Evolutionary conservation across 345 rosid genomes (phyloP), one percentile per base, ranked within the genome.

Genomic region (Jatropha curcas): DNA sequence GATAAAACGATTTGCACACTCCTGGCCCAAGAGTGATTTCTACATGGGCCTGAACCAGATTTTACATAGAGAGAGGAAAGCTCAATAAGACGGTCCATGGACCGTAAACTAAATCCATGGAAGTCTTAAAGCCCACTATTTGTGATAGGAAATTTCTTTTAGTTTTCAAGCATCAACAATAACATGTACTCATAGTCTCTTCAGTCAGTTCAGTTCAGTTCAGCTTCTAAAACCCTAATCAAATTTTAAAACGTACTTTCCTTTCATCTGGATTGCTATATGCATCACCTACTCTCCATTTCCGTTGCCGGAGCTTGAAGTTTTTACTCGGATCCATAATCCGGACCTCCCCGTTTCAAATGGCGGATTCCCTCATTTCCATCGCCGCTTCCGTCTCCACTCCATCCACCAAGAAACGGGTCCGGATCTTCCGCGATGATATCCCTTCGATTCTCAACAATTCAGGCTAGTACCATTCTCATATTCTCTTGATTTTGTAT

Each of bases 381-480:
- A 74, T 94, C 45, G 74, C 90, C 41, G 84, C 69, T 16, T 80
- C 86, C 0, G 90, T 92, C 80, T 80, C 93, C 63, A 84, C 97
- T 50, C 56, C 85, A 61, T 90, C 98, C 59, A 82, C 95, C 74
- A 84, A 86, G 66, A 66, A 34, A 28, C 89, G 98, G 64, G 20
- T 83, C 77, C 82, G 83, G 82, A 86, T 94, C 76, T 94, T 94
- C 82, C 87, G 92, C 39, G 53, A 83, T 51, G 91, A 89, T 51
- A 76, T 90, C 80, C 91, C 93, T 64, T 73, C 85, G 33, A 71
- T 88, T 53, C 72, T 86, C 60, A 59, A 66, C 20, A 71, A 35
- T 75, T 79, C 88, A 65, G 97, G 98, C 81, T 28, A 80, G 74
- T 41, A 27, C 12, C 20, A 1, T 0, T 46, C 16, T 46, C 17